Base-by-base conservation (phyloP, 352 stramenopile genomes). In the Phytopythium oedochilum region DNA sequence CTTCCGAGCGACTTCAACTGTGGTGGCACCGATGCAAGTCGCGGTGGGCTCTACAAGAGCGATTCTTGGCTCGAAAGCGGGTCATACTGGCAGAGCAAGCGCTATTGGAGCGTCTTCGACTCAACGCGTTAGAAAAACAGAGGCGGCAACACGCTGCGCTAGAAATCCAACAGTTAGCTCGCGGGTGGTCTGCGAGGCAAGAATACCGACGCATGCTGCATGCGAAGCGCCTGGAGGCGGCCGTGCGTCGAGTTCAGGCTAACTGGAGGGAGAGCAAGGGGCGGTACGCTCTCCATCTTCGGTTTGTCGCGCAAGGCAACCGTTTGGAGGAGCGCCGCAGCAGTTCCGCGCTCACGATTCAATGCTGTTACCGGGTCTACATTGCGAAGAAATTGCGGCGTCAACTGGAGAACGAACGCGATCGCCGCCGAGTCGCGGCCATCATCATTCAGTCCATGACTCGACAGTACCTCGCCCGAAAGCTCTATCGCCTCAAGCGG, bases 211-310 rank as follows among this genome's bases (percentile, higher is more conserved):
- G 45, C 7, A 65, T 53, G 28, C 17, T 68, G 1, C 40, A 46
- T 18, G 57, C 54, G 2, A 52, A 56, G 36, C 40, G 45, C 5
- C 60, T 70, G 39, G 68, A 79, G 1, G 52, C 64, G 17, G 76
- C 76, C 1, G 73, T 60, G 14, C 60, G 70, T 0, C 73, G 60
- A 10, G 55, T 88, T 4, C 74, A 89, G 53, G 63, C 56, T 1
- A 78, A 70, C 53, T 88, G 77, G 71, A 71, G 76, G 15, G 62
- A 65, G n/a, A 66, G 70, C 42, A 66, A 70, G 42, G 69, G 66
- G 0, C 53, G 61, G 10, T 79, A 79, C 32, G 75, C 60, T 15
- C 59, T 89, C 0, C 72, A 75, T 40, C 42, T 84, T 14, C 78
- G 78, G 0, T 87, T 89, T 40, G 55, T 66, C 1, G 76, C 69